Conservation (phyloP, 495 filamentous ascomycete genomes). For the Haplographium delicatum region DNA sequence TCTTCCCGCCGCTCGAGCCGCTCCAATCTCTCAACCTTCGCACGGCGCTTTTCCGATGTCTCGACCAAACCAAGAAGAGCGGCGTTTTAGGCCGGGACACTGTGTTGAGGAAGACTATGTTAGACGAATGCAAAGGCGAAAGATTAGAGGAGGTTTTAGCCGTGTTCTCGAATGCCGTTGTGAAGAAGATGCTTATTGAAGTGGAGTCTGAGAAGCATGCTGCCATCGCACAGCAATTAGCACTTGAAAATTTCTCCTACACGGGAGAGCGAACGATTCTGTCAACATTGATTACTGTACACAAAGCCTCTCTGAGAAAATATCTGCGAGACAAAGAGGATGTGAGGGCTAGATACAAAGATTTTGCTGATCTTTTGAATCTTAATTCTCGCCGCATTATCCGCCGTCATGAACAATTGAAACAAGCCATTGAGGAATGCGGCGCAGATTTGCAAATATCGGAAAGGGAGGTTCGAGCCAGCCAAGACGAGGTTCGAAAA, state of each 20-base stretch:
- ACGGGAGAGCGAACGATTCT: constrained; percentile 55
- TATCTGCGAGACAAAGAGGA: constrained; percentile 51
- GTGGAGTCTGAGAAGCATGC: constrained; percentile 29
- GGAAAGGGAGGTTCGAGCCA: constrained; percentile 32
- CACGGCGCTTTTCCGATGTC: constrained; percentile 69
- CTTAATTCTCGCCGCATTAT: constrained; percentile 37
- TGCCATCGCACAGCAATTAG: constrained; percentile 52
- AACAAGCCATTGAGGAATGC: constrained; percentile 8
- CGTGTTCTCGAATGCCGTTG: constrained; percentile 71
- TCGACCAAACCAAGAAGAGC: constrained; percentile 81
- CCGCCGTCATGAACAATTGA: constrained; percentile 39
- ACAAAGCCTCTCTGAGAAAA: constrained; percentile 57
- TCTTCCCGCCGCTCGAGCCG: constrained; percentile 82
- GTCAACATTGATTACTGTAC: constrained; percentile 63
- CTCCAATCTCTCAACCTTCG: constrained; percentile 86
- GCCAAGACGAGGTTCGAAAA: constrained; percentile 50
- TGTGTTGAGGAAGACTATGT: constrained; percentile 79
- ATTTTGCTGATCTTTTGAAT: constrained; percentile 56
- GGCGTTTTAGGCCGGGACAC: constrained; percentile 72
- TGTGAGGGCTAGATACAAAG: constrained; percentile 41
- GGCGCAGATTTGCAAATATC: constrained; percentile 23
- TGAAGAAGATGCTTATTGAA: constrained; percentile 56
- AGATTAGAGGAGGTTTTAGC: constrained; percentile 74
- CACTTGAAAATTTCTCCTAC: constrained; percentile 55
- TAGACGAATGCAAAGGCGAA: constrained; percentile 87